Evolutionary conservation across 306 rosid genomes (phyloP).

Genomic region (Fragaria nilgerrensis): DNA sequence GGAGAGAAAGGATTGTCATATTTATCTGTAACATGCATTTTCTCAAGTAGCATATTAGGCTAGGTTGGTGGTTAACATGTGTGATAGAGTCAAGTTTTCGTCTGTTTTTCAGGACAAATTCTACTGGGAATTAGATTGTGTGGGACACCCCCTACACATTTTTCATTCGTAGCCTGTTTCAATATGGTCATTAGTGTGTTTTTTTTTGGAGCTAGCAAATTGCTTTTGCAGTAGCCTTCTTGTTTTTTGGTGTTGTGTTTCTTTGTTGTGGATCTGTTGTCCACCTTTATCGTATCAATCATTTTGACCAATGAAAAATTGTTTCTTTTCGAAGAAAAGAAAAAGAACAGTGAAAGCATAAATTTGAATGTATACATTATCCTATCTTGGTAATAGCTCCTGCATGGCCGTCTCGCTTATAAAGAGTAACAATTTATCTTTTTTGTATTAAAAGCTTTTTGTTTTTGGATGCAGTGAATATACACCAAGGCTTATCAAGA

Average conservation of each 20-base stretch:
- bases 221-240: not conserved
- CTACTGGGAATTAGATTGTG: too few species aligned
- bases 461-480: constrained; percentile 56
- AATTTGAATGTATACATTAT: not conserved
- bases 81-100: not conserved
- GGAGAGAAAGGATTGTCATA: not conserved
- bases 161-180: not conserved
- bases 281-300: not conserved
- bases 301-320: not conserved
- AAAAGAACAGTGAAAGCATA: not conserved
- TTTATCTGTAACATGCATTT: not conserved
- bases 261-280: not conserved
- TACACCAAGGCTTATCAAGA: constrained; percentile 87
- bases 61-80: not conserved
- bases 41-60: not conserved
- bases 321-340: not conserved
- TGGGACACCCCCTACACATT: too few species aligned
- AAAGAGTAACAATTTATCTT: not conserved
- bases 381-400: not conserved
- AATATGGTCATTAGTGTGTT: not conserved
- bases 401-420: not conserved
- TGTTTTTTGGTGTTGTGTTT: not conserved
- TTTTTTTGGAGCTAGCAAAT: not conserved
- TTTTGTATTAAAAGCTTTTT: not conserved
- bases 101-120: not conserved